phyloP scores from a whole-genome alignment of 495 filamentous ascomycete genomes.

The Hyaloscypha variabilis region DNA sequence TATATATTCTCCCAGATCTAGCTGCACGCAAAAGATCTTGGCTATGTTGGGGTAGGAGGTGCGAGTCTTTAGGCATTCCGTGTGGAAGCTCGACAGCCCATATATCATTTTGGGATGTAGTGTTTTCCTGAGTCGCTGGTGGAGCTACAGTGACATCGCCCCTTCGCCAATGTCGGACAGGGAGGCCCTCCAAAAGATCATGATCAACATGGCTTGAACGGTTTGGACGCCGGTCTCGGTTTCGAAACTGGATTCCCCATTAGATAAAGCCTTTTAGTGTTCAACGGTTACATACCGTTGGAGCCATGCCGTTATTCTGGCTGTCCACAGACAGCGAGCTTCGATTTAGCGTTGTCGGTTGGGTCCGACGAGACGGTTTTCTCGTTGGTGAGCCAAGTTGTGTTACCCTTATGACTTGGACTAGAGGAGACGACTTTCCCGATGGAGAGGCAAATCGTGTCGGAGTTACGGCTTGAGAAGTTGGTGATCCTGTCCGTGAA shows the following conservation, averaged over 20 bases:
- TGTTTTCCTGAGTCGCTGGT: conserved; percentile 56
- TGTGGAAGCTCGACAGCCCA: conserved; percentile 62
- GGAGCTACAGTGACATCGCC: conserved; percentile 71
- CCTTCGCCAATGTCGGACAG: conserved; percentile 87
- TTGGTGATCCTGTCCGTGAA: background rate
- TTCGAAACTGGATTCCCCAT: conserved; percentile 32
- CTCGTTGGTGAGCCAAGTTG: no score
- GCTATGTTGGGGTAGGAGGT: conserved; percentile 75
- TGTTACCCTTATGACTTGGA: no score
- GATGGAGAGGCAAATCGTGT: background rate
- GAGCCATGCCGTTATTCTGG: conserved; percentile 30
- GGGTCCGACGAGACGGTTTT: no score
- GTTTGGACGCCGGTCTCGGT: conserved; percentile 69
- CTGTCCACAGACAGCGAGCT: background rate
- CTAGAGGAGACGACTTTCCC: no score
- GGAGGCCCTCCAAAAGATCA: conserved; percentile 94
- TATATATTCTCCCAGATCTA: conserved; percentile 72
- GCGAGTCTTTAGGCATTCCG: conserved; percentile 85
- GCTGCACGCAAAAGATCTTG: conserved; percentile 85
- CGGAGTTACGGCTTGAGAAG: background rate
- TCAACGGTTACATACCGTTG: conserved; percentile 32
- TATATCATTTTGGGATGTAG: conserved; percentile 47
- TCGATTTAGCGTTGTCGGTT: no score
- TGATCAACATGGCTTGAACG: conserved; percentile 79
- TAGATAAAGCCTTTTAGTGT: background rate